Percentiles rank a stretch among this genome's conserved stretches.
These are phyloP conservation scores for Aciculoconidium aculeatum DNA, from an alignment of 805 yeast species.

Conservation along the genomic window DNA sequence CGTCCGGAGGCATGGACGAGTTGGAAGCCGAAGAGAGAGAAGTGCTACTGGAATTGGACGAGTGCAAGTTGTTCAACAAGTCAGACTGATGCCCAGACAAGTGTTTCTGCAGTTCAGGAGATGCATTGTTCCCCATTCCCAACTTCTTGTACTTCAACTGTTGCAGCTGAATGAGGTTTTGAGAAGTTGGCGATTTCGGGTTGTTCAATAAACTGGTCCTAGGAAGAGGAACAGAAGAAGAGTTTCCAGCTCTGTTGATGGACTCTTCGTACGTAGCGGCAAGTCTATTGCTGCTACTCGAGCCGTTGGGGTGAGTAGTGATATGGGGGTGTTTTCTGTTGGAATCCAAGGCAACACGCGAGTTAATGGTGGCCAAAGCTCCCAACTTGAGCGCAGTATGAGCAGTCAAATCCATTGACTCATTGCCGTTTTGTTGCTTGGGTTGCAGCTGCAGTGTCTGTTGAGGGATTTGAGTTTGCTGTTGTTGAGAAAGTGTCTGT, in stretches of 20 bases:
- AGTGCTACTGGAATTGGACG: constrained; percentile 7
- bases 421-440: constrained; percentile 9
- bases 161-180: too few species aligned
- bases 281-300: constrained; percentile 10
- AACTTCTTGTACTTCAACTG: constrained; percentile 7
- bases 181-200: constrained; percentile 8
- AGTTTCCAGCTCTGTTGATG: constrained; percentile 30
- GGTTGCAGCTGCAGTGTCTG: constrained; percentile 5
- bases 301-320: constrained; percentile 6
- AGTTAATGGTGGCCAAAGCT: constrained; percentile 60
- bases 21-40: constrained; percentile 7
- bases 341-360: constrained; percentile 44
- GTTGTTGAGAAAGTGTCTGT: constrained; percentile 2
- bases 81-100: constrained; percentile 1
- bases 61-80: constrained; percentile 5
- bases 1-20: constrained; percentile 38
- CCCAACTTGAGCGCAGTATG: constrained; percentile 53
- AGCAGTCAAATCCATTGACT: constrained; percentile 20
- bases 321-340: constrained; percentile 23
- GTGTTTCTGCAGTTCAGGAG: constrained; percentile 5
- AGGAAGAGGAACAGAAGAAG: constrained; percentile 31
- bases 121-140: neutral
- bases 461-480: constrained; percentile 1
- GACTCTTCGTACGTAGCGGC: constrained; percentile 24
- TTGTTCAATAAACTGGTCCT: constrained; percentile 13